Conservation (phyloP, 2,329 filamentous ascomycete species). For the Epichloe brachyelytri region DNA sequence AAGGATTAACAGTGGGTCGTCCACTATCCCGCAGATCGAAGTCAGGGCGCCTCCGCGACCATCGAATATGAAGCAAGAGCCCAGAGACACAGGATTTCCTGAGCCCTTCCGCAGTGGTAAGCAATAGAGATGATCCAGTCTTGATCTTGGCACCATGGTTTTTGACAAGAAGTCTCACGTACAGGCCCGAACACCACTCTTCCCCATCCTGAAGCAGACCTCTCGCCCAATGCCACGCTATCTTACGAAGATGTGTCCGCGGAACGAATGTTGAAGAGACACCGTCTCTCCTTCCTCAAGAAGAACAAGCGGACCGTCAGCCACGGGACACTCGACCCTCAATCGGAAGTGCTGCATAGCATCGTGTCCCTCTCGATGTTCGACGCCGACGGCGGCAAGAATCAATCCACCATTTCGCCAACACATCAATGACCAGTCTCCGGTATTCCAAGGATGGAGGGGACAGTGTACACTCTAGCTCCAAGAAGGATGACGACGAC, state of each 20-base stretch:
- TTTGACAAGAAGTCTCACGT: neutral
- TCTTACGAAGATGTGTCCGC: constrained; percentile 39
- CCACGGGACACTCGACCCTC: constrained; percentile 30
- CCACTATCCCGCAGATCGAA: constrained; percentile 12
- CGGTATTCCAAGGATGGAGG: constrained; percentile 24
- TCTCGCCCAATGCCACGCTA: constrained; percentile 43
- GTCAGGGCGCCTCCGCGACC: constrained; percentile 15
- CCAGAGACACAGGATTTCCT: constrained; percentile 37
- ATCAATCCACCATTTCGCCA: constrained; percentile 12
- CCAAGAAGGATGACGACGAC: constrained; percentile 16
- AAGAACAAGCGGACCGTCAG: constrained; percentile 34
- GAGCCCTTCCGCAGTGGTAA: constrained; percentile 35
- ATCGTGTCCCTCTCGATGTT: constrained; percentile 20
- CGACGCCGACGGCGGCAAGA: constrained; percentile 12
- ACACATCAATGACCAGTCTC: constrained; percentile 16
- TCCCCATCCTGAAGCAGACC: constrained; percentile 48
- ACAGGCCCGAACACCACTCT: constrained; percentile 45
- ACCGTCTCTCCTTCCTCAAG: constrained; percentile 32
- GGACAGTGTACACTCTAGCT: constrained; percentile 22
- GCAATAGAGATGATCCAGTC: constrained; percentile 9
- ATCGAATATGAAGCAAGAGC: constrained; percentile 13
- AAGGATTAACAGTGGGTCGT: constrained; percentile 2
- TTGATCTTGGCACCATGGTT: neutral
- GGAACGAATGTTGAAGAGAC: constrained; percentile 27
- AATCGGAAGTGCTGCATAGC: constrained; percentile 20